Evolutionary conservation across 2,329 filamentous ascomycete genomes (phyloP).

Genomic region (Pyricularia sp.): DNA sequence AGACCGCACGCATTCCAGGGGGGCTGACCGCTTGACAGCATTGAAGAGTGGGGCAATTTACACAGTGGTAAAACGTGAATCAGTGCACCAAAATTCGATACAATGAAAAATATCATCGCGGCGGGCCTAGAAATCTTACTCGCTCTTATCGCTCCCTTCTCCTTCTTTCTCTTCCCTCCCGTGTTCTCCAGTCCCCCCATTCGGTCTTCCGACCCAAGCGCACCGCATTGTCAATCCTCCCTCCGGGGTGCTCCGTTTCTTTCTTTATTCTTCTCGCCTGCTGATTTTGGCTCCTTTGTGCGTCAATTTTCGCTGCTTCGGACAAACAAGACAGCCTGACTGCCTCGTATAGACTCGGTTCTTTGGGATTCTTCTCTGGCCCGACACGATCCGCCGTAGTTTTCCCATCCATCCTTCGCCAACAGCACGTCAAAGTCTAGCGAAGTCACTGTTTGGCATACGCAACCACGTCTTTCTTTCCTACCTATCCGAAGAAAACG

Average conservation of each 20-base stretch:
- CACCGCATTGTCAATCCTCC: constrained; percentile 5
- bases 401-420: neutral
- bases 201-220: neutral
- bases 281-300: constrained; percentile 4
- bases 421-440: neutral
- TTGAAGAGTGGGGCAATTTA: neutral
- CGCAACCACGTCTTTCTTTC: neutral
- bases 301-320: neutral
- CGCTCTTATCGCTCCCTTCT: constrained; percentile 14
- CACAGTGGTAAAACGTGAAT: constrained; percentile 1
- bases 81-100: neutral
- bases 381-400: neutral
- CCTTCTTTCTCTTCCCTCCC: constrained; percentile 8
- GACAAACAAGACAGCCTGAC: neutral
- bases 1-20: neutral
- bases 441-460: neutral
- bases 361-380: neutral
- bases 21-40: neutral
- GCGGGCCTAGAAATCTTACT: neutral
- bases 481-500: neutral
- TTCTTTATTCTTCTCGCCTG: constrained; percentile 5
- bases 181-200: constrained; percentile 1
- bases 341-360: neutral
- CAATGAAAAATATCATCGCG: constrained; percentile 1
- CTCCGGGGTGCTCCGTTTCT: constrained; percentile 5